These are phyloP conservation scores for Lipomyces orientalis DNA, from an alignment of 805 yeast genomes.

Conservation along the genomic window DNA sequence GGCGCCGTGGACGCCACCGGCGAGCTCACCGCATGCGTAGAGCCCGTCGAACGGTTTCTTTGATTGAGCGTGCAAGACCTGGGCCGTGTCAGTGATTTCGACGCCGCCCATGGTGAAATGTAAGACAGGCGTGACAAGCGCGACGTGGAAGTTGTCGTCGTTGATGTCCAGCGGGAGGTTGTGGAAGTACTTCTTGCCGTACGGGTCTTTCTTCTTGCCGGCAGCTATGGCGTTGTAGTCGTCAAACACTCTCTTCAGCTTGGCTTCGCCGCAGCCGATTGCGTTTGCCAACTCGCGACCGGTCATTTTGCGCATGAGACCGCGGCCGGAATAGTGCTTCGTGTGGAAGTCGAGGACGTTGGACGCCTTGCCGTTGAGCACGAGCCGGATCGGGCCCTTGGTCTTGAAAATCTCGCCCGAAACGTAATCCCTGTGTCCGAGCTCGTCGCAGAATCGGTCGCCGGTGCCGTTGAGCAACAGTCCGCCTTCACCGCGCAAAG, in stretches of 20 bases:
- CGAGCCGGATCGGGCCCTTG: conserved; percentile 54
- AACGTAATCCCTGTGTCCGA: conserved; percentile 65
- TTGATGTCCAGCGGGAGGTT: conserved; percentile 52
- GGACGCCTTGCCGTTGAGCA: conserved; percentile 56
- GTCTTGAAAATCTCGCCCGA: conserved; percentile 61
- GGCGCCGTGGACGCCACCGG: conserved; percentile 66
- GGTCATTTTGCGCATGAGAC: conserved; percentile 56
- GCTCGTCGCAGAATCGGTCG: conserved; percentile 64
- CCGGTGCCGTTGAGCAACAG: conserved; percentile 59
- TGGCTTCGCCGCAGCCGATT: conserved; percentile 46
- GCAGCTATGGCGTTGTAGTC: conserved; percentile 51
- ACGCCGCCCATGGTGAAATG: conserved; percentile 77
- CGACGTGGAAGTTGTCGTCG: conserved; percentile 54
- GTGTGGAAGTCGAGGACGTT: conserved; percentile 56
- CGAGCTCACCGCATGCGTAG: conserved; percentile 63
- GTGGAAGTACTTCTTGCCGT: conserved; percentile 57
- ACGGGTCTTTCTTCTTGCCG: conserved; percentile 49
- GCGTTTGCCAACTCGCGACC: conserved; percentile 54
- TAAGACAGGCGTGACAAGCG: conserved; percentile 61
- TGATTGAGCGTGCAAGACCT: conserved; percentile 44
- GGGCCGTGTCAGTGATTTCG: conserved; percentile 55
- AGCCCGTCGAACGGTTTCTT: conserved; percentile 49
- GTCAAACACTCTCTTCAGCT: conserved; percentile 47
- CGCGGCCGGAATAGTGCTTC: conserved; percentile 61
- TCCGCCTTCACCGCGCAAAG: conserved; percentile 70